A percentile compares a stretch with the other conserved stretches of the same genome.
Evolutionary conservation across 257 asterid genomes (phyloP).

Genomic region (Salvia splendens): DNA sequence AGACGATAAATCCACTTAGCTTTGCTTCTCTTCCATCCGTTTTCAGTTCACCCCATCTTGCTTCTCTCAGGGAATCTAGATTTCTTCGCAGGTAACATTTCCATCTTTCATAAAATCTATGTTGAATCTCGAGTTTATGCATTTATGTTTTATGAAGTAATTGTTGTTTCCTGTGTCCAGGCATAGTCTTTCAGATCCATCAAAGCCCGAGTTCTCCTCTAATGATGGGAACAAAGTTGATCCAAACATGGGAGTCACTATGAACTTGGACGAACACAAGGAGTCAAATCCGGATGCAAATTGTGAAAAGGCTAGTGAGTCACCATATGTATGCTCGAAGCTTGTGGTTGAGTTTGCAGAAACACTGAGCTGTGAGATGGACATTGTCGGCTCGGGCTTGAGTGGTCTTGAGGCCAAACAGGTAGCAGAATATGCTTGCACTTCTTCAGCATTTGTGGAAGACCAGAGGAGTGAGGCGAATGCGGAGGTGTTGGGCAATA

Average conservation of each 20-base stretch:
- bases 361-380: constrained; percentile 35
- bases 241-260: neutral
- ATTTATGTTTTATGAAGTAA: neutral
- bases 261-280: constrained; percentile 40
- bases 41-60: constrained; percentile 83
- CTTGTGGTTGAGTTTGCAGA: constrained; percentile 42
- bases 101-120: neutral
- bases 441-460: constrained; percentile 42
- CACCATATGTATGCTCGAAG: constrained; percentile 49
- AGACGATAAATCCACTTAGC: constrained; percentile 63
- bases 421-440: constrained; percentile 36
- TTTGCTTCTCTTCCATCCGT: constrained; percentile 65
- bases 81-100: constrained; percentile 62
- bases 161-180: constrained; percentile 41
- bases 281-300: constrained; percentile 45
- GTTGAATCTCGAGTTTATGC: neutral
- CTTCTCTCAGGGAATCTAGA: constrained; percentile 52
- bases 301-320: constrained; percentile 34
- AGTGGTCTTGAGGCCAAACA: constrained; percentile 32
- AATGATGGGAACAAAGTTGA: constrained; percentile 37
- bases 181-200: constrained; percentile 68
- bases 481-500: constrained; percentile 35
- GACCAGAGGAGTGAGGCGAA: constrained; percentile 37
- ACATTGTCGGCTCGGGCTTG: constrained; percentile 39
- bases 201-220: constrained; percentile 79